A percentile compares a stretch with the other conserved stretches of the same genome.
These are phyloP conservation scores for Leishmania aethiopica DNA, from an alignment of 208 protist species.

Conservation along the genomic window DNA sequence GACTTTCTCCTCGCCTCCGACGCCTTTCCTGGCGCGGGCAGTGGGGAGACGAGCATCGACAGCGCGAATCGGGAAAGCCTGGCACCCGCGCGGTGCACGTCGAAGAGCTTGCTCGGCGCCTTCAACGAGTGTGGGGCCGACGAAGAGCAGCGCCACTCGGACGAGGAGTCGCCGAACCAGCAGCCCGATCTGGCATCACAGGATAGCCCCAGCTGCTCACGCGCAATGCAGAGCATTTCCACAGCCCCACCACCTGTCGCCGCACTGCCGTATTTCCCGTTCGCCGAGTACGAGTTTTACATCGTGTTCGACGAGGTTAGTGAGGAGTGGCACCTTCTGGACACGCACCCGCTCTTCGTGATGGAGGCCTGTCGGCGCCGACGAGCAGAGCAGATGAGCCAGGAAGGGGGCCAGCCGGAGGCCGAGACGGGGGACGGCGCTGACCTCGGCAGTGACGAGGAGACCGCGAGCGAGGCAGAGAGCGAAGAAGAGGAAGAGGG, in stretches of 20 bases:
- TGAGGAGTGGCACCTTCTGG: conserved; percentile 62
- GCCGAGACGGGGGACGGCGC: background rate
- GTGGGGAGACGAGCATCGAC: conserved; percentile 8
- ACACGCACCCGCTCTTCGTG: conserved; percentile 49
- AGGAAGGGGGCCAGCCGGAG: background rate
- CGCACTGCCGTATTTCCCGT: conserved; percentile 31
- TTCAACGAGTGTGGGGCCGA: conserved; percentile 22
- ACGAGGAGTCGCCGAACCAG: background rate
- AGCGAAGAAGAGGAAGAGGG: conserved; percentile 25
- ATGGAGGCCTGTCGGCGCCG: conserved; percentile 33
- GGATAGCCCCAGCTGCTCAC: background rate
- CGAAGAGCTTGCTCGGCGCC: conserved; percentile 28
- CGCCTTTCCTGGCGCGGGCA: conserved; percentile 15
- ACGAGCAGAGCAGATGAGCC: conserved; percentile 23
- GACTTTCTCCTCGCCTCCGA: conserved; percentile 23
- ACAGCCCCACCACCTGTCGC: conserved; percentile 25
- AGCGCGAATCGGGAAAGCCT: conserved; percentile 10
- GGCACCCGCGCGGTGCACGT: conserved; percentile 8
- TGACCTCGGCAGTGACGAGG: conserved; percentile 15
- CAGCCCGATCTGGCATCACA: background rate
- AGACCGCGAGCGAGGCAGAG: conserved; percentile 25
- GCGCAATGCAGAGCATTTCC: conserved; percentile 6
- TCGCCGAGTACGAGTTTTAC: conserved; percentile 42
- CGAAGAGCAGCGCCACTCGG: background rate
- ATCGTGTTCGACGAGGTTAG: conserved; percentile 35